Evolutionary conservation across 495 filamentous ascomycete genomes (phyloP).

Genomic region (Aspergillus carlsbadensis): DNA sequence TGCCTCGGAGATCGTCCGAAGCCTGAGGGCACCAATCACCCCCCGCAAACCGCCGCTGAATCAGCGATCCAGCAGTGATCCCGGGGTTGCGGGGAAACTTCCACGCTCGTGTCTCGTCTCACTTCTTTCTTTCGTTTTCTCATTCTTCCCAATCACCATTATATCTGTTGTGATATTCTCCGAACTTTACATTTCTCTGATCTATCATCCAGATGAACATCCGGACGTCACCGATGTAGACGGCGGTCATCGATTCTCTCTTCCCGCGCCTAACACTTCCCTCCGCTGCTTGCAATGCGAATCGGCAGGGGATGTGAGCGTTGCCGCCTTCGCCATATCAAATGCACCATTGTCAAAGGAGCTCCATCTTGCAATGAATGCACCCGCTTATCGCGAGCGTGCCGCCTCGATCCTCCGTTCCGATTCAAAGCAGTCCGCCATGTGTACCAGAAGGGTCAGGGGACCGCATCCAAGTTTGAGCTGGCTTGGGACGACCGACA

Average conservation of each 20-base stretch:
- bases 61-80: background rate
- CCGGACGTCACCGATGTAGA: background rate
- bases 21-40: background rate
- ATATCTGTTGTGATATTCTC: background rate
- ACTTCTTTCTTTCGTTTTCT: background rate
- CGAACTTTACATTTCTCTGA: background rate
- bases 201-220: too few relatives aligned
- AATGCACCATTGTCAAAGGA: constrained; percentile 31
- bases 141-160: background rate
- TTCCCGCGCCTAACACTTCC: background rate
- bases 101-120: background rate
- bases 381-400: constrained; percentile 29
- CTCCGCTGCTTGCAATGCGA: constrained; percentile 30
- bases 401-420: constrained; percentile 38
- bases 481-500: constrained; percentile 36
- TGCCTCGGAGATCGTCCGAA: background rate
- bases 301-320: constrained; percentile 40
- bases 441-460: constrained; percentile 36
- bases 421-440: constrained; percentile 38
- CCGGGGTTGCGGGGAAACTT: background rate
- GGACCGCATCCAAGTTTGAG: constrained; percentile 30
- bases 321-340: constrained; percentile 43
- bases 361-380: constrained; percentile 35
- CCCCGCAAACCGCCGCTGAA: background rate
- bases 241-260: background rate